These are phyloP conservation scores for Russula sp. DNA, from an alignment of 768 basidiomycete genomes.

Conservation along the genomic window DNA sequence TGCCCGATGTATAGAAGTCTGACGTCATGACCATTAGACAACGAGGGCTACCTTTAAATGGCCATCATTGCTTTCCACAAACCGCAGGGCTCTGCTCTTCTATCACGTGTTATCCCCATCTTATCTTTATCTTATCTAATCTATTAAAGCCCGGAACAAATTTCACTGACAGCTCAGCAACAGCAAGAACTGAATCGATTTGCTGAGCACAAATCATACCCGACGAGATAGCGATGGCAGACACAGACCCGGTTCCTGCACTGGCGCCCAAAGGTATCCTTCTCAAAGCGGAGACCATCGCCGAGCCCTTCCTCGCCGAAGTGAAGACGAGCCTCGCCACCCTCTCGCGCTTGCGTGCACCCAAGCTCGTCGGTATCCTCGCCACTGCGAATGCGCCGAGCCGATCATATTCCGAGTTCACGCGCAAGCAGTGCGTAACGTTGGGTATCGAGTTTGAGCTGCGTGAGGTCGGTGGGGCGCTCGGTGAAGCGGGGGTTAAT, in stretches of 20 bases:
- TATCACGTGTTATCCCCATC: neutral
- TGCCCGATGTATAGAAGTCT: slow-evolving; percentile 60
- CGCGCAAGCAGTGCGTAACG: slow-evolving; percentile 81
- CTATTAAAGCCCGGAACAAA: neutral
- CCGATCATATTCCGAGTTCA: slow-evolving; percentile 83
- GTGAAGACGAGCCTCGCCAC: slow-evolving; percentile 44
- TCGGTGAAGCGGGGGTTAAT: slow-evolving; percentile 23
- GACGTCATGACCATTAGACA: slow-evolving; percentile 91
- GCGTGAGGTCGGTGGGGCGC: slow-evolving; percentile 55
- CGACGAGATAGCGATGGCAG: neutral
- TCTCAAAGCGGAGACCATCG: slow-evolving; percentile 73
- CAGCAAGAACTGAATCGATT: neutral
- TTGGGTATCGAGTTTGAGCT: slow-evolving; percentile 86
- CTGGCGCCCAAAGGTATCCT: slow-evolving; percentile 60
- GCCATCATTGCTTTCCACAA: neutral
- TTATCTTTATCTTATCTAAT: neutral
- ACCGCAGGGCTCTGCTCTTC: neutral
- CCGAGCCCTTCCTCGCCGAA: slow-evolving; percentile 63
- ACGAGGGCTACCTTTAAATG: slow-evolving; percentile 48
- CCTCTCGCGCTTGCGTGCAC: slow-evolving; percentile 34
- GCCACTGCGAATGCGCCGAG: slow-evolving; percentile 79
- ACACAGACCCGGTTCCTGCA: neutral
- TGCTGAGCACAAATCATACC: neutral
- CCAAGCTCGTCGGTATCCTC: slow-evolving; percentile 87
- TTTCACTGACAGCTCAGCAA: neutral